phyloP scores from a whole-genome alignment of 306 rosid species.

The Quillaja saponaria region DNA sequence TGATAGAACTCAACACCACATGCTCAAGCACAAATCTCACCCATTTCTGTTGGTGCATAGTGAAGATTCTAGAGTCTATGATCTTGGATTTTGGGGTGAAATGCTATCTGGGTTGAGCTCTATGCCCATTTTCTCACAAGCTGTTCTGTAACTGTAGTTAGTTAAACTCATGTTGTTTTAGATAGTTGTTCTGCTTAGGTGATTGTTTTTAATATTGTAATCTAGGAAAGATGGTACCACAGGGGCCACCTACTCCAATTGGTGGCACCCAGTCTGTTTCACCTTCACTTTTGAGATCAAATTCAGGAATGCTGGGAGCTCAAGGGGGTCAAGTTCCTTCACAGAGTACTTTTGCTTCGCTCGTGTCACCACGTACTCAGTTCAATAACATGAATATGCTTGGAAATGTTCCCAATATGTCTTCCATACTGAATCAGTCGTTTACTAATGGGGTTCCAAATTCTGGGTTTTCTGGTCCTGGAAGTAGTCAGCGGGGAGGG shows the following conservation, averaged over 20 bases:
- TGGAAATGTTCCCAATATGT: slow-evolving; percentile 73
- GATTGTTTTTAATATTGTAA: slow-evolving; percentile 39
- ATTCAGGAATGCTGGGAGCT: slow-evolving; percentile 86
- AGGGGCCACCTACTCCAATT: slow-evolving; percentile 86
- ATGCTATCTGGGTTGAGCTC: slow-evolving; percentile 47
- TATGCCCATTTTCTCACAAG: slow-evolving; percentile 33
- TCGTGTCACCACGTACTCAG: slow-evolving; percentile 75
- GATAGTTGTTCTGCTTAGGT: slow-evolving; percentile 46
- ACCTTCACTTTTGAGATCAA: slow-evolving; percentile 75
- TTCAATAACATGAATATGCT: slow-evolving; percentile 72
- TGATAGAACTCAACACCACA: slow-evolving; percentile 44
- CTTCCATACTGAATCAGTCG: slow-evolving; percentile 80
- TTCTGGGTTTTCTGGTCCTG: slow-evolving; percentile 71
- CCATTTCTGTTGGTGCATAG: slow-evolving; percentile 54
- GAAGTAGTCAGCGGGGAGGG: slow-evolving; percentile 68
- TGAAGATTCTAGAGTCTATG: slow-evolving; percentile 44
- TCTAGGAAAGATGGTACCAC: slow-evolving; percentile 70
- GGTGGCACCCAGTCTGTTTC: slow-evolving; percentile 86
- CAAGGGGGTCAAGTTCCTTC: slow-evolving; percentile 78
- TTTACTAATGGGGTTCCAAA: slow-evolving; percentile 71
- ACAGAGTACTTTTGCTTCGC: slow-evolving; percentile 69
- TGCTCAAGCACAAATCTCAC: slow-evolving; percentile 44
- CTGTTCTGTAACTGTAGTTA: slow-evolving; percentile 47
- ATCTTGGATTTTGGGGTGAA: slow-evolving; percentile 45
- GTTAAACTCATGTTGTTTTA: slow-evolving; percentile 43